Conservation (phyloP, 2,329 filamentous ascomycete genomes). For the Colletotrichum euphorbiae region DNA sequence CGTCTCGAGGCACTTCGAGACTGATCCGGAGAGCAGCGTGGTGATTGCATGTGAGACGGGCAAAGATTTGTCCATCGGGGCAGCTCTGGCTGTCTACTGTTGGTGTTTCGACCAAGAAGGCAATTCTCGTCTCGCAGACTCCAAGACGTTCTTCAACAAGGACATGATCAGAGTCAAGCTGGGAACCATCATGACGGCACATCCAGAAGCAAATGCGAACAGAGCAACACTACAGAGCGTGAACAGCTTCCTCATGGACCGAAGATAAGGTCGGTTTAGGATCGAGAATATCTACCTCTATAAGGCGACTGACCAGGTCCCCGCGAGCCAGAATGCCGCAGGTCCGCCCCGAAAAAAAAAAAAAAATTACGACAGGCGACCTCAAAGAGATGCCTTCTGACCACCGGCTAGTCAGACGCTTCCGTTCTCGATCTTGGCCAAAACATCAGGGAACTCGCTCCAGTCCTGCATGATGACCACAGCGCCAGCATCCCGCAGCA, state of each 20-base stretch:
- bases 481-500: slow-evolving; percentile 71
- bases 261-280: slow-evolving; percentile 43
- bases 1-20: slow-evolving; percentile 54
- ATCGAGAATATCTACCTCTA: slow-evolving; percentile 9
- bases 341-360: not conserved
- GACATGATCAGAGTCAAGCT: slow-evolving; percentile 79
- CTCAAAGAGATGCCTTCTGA: slow-evolving; percentile 31
- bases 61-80: slow-evolving; percentile 83
- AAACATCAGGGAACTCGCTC: slow-evolving; percentile 63
- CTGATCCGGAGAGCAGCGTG: slow-evolving; percentile 43
- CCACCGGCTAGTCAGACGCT: slow-evolving; percentile 40
- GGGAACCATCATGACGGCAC: slow-evolving; percentile 83
- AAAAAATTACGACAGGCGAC: not conserved
- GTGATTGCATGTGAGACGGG: slow-evolving; percentile 81
- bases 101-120: slow-evolving; percentile 76
- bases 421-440: slow-evolving; percentile 55
- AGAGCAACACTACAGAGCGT: slow-evolving; percentile 89
- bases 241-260: slow-evolving; percentile 86
- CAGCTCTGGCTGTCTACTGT: slow-evolving; percentile 81
- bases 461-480: slow-evolving; percentile 71
- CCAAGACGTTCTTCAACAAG: slow-evolving; percentile 70
- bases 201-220: slow-evolving; percentile 85
- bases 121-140: slow-evolving; percentile 45
- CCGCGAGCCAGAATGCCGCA: not conserved
- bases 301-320: not conserved